Evolutionary conservation across 148 eudicot genomes (phyloP), one percentile per base, ranked within the genome.

Genomic region (Nepenthes mirabilis): DNA sequence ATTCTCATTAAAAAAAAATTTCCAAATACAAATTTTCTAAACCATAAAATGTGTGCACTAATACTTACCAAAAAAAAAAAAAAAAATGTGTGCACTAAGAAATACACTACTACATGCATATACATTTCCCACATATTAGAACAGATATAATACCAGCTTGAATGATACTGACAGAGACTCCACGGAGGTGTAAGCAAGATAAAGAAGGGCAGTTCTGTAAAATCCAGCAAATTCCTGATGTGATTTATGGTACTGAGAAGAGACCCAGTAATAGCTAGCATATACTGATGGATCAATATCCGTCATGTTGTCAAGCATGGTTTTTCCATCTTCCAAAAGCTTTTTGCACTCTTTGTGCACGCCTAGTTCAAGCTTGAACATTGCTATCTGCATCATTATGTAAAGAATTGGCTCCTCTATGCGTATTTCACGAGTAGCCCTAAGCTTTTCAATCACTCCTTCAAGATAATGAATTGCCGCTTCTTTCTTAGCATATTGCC

Each of bases 221-320:
- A 91, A 91, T 52, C 85, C 98, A 3, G 97, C 95, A 72, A 87
- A 91, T 55, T 91, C 98, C 63, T 88, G 94, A 43, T 65, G 83
- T 51, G 83, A 58, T 68, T 91, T 91, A 63, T 91, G 81, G 62
- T 80, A 88, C 63, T 91, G 98, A 71, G 94, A 88, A 57, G 91
- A 78, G 52, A 88, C 82, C 98, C 96, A 91, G 67, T 83, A 88
- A 61, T 73, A 85, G 77, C 82, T 83, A 59, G 98, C 91, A 78
- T 88, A 80, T 32, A 88, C 98, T 48, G 96, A 82, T 55, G 98
- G 98, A 73, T 91, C 98, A 64, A 91, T 88, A 74, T 91, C 96
- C 8, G 96, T 91, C 96, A 91, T 88, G 74, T 88, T 82, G 59
- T 85, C 96, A 63, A 91, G 85, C 4, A 85, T 83, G 59, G 82